Base-by-base conservation (phyloP, 2,329 filamentous ascomycete genomes). In the Aspergillus transmontanensis region DNA sequence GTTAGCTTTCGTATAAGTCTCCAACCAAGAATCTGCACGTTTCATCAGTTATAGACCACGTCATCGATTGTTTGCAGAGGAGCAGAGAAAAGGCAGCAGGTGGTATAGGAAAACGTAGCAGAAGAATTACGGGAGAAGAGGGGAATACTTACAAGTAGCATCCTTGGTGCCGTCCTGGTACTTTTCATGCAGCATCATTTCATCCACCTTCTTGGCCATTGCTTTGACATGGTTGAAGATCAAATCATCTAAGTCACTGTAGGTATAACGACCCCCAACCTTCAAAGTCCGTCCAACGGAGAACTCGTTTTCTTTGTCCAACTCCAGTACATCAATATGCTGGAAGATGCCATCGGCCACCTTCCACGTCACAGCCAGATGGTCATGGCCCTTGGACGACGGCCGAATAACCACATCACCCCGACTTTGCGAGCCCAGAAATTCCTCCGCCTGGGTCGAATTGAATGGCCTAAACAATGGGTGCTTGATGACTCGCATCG, bases 351-450 rank as follows among this genome's bases (percentile, higher is more conserved):
- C 90, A 76, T 98, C 93, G 1, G 93, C 90, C 16, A 99, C 94
- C 82, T 99, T 99, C 95, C 95, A 99, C 0, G 95, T 99, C 54
- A 99, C 89, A 9, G 94, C 93, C 60, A 99, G 84, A 81, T 99
- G 95, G 76, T 99, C 95, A 63, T 93, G 91, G 51, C 95, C 95
- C 78, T 96, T 97, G 32, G 93, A 97, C 0, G 93, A 97, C 4
- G 95, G 94, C 51, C 95, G 90, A 73, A 99, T 97, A 64, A 99
- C 93, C 60, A 96, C 90, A 76, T 98, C 95, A 56, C 95, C 95
- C 7, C 89, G 85, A 58, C 90, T 87, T 76, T 96, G 92, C 16
- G 91, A 92, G 48, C 93, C 93, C 36, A 99, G 86, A 76, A 90
- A 98, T 77, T 98, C 93, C 78, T 98, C 93, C 0, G 95, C 95